Evolutionary conservation across 129 eudicot species (phyloP), one percentile per base, ranked within the genome.

Genomic region (Silybum marianum): DNA sequence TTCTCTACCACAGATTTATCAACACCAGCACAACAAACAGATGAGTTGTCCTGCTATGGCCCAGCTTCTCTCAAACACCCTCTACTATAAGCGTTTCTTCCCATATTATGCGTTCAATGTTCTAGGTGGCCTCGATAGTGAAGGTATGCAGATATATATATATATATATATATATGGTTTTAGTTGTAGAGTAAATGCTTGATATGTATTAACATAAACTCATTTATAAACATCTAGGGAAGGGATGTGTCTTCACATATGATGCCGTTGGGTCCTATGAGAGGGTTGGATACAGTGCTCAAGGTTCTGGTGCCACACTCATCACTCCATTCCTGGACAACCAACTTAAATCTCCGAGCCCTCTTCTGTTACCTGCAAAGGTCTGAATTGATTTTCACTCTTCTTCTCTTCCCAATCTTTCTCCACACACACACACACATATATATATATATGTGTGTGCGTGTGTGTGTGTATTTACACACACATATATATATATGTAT

Each of bases 21-120:
- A 96, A 81, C 99, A 96, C 75, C 99, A 96, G 75, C 99, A 93
- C 88, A 96, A 91, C 91, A 96, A 96, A 83, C 98, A 96, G 81
- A 96, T 96, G 99, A 91, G 98, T 81, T 96, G 99, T 85, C 99
- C 99, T 80, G 99, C 95, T 46, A 93, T 96, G 99, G 99, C 95
- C 70, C 99, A 96, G 86, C 91, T 96, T 82, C 97, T 96, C 14
- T 96, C 99, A 6, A 96, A 96, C 82, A 96, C 99, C 38, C 93
- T 96, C 8, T 96, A 96, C 91, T 96, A 89, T 87, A 96, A 96
- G 80, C 97, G 99, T 60, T 96, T 96, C 91, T 96, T 96, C 85
- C 99, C 99, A 0, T 96, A 96, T 76, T 96, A 96, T 58, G 90
- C 99, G 44, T 96, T 96, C 73, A 96, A 96, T 78, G 99, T 96